A percentile compares a stretch with the other conserved stretches of the same genome.
Evolutionary conservation across 495 filamentous ascomycete species (phyloP).

Genomic region (Lichina pygmaea): DNA sequence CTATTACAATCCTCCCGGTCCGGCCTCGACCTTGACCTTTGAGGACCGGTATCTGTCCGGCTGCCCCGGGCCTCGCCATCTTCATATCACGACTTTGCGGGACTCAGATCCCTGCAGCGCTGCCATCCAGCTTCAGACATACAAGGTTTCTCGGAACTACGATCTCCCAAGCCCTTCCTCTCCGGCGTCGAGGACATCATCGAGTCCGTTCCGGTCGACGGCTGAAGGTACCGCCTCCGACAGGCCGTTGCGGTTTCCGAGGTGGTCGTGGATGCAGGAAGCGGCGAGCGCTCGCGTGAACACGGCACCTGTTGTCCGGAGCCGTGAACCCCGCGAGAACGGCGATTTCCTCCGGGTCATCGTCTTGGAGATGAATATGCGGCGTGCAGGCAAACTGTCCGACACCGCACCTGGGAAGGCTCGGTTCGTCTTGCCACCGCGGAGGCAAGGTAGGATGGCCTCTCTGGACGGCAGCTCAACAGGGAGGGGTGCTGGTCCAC

Average conservation of each 20-base stretch:
- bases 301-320: conserved; percentile 27
- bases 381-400: conserved; percentile 67
- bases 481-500: no score
- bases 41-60: background rate
- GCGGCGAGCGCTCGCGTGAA: conserved; percentile 10
- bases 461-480: no score
- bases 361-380: conserved; percentile 95
- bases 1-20: conserved; percentile 49
- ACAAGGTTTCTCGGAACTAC: conserved; percentile 21
- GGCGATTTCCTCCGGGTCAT: conserved; percentile 81
- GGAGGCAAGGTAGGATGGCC: conserved; percentile 16
- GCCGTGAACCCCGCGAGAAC: conserved; percentile 80
- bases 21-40: conserved; percentile 2
- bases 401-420: conserved; percentile 62
- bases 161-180: background rate
- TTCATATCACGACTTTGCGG: conserved; percentile 4
- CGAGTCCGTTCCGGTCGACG: background rate
- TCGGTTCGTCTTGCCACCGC: conserved; percentile 63
- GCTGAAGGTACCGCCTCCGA: background rate
- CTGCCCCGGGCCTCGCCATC: background rate
- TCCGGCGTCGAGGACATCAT: background rate
- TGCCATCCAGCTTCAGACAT: conserved; percentile 74
- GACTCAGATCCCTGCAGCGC: conserved; percentile 25
- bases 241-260: background rate
- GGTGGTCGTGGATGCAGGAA: background rate